Evolutionary conservation across 2,329 filamentous ascomycete genomes (phyloP).

Genomic region (Madurella mycetomatis): DNA sequence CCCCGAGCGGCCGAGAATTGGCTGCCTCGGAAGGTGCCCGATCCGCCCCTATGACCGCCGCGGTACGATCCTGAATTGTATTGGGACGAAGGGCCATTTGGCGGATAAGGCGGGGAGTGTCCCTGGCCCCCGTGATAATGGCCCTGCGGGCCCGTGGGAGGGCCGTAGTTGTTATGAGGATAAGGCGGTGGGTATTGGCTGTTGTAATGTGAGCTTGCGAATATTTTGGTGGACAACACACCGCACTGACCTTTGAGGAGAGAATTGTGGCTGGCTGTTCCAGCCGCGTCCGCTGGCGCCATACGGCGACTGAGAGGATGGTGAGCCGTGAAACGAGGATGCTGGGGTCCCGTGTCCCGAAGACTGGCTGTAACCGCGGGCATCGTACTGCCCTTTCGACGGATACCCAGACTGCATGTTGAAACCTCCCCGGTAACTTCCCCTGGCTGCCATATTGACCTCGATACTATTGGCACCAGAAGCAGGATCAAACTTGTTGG

Average conservation of each 20-base stretch:
- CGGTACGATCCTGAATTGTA: constrained; percentile 45
- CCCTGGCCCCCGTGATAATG: constrained; percentile 44
- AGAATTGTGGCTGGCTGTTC: constrained; percentile 35
- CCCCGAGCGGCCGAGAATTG: constrained; percentile 49
- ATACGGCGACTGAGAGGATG: constrained; percentile 40
- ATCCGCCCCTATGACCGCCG: constrained; percentile 43
- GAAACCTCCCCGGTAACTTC: constrained; percentile 41
- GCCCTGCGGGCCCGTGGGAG: constrained; percentile 49
- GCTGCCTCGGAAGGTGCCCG: constrained; percentile 56
- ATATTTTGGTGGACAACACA: neutral
- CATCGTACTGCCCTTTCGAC: constrained; percentile 37
- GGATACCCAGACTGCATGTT: constrained; percentile 34
- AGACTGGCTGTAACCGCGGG: constrained; percentile 37
- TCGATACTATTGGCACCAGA: constrained; percentile 49
- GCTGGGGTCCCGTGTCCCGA: constrained; percentile 38
- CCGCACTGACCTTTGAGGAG: constrained; percentile 39
- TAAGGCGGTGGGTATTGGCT: constrained; percentile 62
- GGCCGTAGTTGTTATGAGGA: constrained; percentile 50
- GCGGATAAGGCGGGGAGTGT: constrained; percentile 51
- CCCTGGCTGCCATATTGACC: constrained; percentile 45
- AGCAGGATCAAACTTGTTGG: constrained; percentile 34
- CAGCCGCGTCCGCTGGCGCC: constrained; percentile 37
- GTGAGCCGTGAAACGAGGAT: constrained; percentile 43
- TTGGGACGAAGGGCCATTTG: constrained; percentile 54
- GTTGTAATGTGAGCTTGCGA: constrained; percentile 31